These are phyloP conservation scores for Suillus sp. DNA, from an alignment of 768 basidiomycete genomes.

Conservation along the genomic window DNA sequence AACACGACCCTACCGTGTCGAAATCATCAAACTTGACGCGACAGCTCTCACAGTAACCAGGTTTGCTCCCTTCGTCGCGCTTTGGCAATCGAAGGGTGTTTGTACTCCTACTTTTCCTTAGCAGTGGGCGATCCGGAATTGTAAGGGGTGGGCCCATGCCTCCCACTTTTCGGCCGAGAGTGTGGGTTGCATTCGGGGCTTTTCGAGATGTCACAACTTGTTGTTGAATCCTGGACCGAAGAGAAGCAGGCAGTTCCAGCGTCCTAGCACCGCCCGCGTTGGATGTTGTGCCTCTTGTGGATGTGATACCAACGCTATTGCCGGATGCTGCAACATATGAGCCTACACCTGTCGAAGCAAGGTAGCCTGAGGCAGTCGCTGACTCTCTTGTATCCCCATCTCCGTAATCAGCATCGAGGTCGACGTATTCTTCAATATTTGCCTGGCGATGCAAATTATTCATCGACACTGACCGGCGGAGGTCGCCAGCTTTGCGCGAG, in stretches of 20 bases:
- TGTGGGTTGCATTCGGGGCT: conserved; percentile 21
- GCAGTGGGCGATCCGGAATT: conserved; percentile 54
- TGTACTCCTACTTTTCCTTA: conserved; percentile 81
- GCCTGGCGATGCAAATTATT: conserved; percentile 67
- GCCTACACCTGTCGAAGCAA: conserved; percentile 52
- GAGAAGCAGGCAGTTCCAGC: conserved; percentile 50
- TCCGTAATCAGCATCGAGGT: conserved; percentile 42
- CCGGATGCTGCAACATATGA: conserved; percentile 90
- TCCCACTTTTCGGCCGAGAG: conserved; percentile 25
- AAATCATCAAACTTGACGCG: conserved; percentile 89
- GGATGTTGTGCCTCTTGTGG: conserved; percentile 85
- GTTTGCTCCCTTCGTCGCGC: conserved; percentile 85
- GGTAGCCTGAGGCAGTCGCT: conserved; percentile 69
- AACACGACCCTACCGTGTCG: conserved; percentile 55
- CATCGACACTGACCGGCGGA: conserved; percentile 77
- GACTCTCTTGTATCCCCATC: conserved; percentile 46
- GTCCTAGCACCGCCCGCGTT: conserved; percentile 50
- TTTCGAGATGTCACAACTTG: conserved; percentile 71
- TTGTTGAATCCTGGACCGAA: conserved; percentile 59
- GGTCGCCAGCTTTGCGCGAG: conserved; percentile 47
- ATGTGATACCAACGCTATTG: conserved; percentile 92
- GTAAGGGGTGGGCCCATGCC: conserved; percentile 69
- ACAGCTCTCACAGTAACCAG: conserved; percentile 98
- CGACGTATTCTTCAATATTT: conserved; percentile 44
- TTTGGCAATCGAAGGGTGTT: conserved; percentile 74